phyloP scores from a whole-genome alignment of 1,284 basidiomycete species.

The Grifola frondosa region DNA sequence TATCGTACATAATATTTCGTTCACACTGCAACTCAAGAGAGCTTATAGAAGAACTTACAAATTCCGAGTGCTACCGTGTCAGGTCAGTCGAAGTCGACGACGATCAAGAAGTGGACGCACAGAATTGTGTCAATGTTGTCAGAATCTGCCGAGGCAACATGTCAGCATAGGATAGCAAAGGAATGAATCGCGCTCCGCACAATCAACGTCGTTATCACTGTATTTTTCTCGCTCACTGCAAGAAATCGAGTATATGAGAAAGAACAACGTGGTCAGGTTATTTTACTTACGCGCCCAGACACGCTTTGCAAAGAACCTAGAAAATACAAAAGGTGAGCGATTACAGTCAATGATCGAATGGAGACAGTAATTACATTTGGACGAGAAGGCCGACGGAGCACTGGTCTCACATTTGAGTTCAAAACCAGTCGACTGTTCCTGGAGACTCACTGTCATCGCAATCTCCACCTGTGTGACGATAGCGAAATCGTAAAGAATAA shows the following conservation, averaged over 20 bases:
- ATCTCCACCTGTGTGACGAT: not conserved
- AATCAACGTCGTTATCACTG: not conserved
- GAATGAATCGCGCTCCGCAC: no score
- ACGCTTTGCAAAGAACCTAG: slow-evolving; percentile 8
- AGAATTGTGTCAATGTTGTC: not conserved
- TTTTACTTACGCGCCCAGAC: slow-evolving; percentile 2
- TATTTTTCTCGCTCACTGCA: slow-evolving; percentile 3
- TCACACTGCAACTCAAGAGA: no score
- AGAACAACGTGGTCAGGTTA: not conserved
- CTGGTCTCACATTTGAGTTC: no score
- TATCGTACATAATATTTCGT: no score
- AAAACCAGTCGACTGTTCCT: no score
- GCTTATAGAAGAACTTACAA: not conserved
- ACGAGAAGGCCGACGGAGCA: slow-evolving; percentile 6
- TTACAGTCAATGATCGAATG: not conserved
- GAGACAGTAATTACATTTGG: not conserved
- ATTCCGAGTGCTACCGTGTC: not conserved
- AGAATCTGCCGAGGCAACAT: slow-evolving; percentile 1
- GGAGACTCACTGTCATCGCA: not conserved
- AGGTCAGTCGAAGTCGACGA: no score
- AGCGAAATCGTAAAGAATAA: not conserved
- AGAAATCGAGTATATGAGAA: not conserved
- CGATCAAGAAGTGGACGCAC: not conserved
- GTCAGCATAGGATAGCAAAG: no score
- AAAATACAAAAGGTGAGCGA: not conserved